Evolutionary conservation across 306 rosid species (phyloP), one percentile per base, ranked within the genome.

Genomic region (Crotalaria pallida): DNA sequence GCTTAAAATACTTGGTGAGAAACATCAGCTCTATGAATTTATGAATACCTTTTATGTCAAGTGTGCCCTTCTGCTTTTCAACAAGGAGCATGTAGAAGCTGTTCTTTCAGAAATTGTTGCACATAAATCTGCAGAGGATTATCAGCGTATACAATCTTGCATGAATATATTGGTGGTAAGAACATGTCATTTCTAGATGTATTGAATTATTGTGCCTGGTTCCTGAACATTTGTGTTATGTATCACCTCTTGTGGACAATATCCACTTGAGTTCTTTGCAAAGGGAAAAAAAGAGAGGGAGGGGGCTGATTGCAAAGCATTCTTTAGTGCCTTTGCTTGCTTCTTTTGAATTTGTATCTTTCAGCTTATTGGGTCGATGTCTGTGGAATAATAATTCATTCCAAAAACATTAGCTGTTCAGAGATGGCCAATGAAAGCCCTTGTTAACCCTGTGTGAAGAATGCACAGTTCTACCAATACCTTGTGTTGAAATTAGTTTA

Each of bases 61-160:
- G 78, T 88, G 95, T 66, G 86, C 97, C 65, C 86, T 88, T 84
- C 82, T 86, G 58, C 91, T 94, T 69, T 94, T 94, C 92, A 86
- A 89, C 86, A 94, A 91, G 92, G 99, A 94, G 82, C 96, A 94
- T 40, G 91, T 88, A 63, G 86, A 86, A 77, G 92, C 81, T 61
- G 63, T 89, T 85, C 86, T 91, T 79, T 77, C 83, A 78, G 95
- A 91, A 81, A 80, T 72, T 61, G 44, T 67, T 66, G 64, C 53
- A 23, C 84, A 79, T 36, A 94, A 88, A 76, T 81, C 89, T 52
- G 50, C 87, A 18, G 88, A 85, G 53, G 83, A 83, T 82, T 77
- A 77, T 19, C 84, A 67, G 62, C 85, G 60, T 62, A 55, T 69
- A 41, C 76, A 70, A 57, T 87, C 95, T 60, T 87, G 91, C 81